A percentile compares a stretch with the other conserved stretches of the same genome.
Conservation (phyloP, 306 rosid species). For the Lathyrus aphaca region DNA sequence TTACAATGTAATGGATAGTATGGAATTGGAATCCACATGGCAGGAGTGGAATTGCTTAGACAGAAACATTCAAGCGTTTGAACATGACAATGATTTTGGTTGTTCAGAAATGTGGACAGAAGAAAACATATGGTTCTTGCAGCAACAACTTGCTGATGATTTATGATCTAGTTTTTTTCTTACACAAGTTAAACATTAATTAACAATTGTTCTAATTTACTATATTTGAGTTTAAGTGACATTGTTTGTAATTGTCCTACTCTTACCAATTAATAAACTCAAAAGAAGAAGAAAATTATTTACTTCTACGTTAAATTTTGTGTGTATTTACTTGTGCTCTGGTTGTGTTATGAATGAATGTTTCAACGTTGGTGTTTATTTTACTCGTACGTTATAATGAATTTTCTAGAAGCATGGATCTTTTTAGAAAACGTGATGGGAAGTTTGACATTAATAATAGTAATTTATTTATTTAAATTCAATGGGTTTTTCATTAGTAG, state of each 20-base stretch:
- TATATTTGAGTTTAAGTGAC: not conserved
- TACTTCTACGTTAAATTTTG: not conserved
- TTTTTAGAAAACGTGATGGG: slow-evolving; percentile 23
- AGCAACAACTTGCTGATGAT: slow-evolving; percentile 47
- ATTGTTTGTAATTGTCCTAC: slow-evolving; percentile 25
- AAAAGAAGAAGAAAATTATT: not conserved
- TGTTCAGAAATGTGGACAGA: slow-evolving; percentile 71
- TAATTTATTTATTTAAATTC: slow-evolving; percentile 14
- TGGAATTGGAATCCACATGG: not conserved
- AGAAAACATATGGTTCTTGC: slow-evolving; percentile 72
- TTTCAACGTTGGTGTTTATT: not conserved
- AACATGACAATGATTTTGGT: slow-evolving; percentile 31
- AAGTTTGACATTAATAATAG: slow-evolving; percentile 6
- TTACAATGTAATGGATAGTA: slow-evolving; percentile 23
- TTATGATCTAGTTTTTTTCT: not conserved
- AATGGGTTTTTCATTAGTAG: slow-evolving; percentile 46
- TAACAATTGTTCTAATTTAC: slow-evolving; percentile 13
- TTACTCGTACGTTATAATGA: not conserved
- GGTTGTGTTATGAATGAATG: not conserved
- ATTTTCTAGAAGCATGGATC: slow-evolving; percentile 30
- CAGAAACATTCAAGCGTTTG: slow-evolving; percentile 31
- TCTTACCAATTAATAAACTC: no score
- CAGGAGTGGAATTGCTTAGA: not conserved
- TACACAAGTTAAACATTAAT: slow-evolving; percentile 8
- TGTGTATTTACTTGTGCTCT: not conserved